Base-by-base conservation (phyloP, 2,329 filamentous ascomycete species). In the Penicillium freii region DNA sequence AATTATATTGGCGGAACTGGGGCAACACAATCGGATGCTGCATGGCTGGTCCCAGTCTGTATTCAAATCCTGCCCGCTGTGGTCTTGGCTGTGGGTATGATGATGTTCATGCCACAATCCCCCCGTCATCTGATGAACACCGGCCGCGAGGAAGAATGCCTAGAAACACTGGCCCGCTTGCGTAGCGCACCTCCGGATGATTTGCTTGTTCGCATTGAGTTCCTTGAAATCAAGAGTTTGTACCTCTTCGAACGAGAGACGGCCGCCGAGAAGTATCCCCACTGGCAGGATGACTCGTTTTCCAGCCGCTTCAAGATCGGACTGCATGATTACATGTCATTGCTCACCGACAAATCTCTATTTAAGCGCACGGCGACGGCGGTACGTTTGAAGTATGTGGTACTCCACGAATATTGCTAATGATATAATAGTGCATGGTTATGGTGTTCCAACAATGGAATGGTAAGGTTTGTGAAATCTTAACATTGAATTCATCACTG, bases 221-320 rank as follows among this genome's bases (percentile, higher is more conserved):
- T 87, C 69, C 81, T 91, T 15, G 89, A 92, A 70, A 91, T 92
- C 73, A 89, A 90, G 71, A 88, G 89, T 0, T 85, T 91, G 69
- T 86, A 84, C 0, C 71, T 88, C 11, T 93, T 92, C 62, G 89
- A 92, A 75, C 88, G 89, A 70, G 82, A 85, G 33, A 85, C 83
- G 0, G 78, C 87, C 3, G 82, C 82, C 0, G 85, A 88, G 65
- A 80, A 86, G 43, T 91, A 89, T 69, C 89, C 89, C 0, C 77
- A 87, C 23, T 78, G 88, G 17, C 78, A 81, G 9, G 81, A 87
- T 60, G 80, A 81, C 46, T 88, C 84, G 0, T 75, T 79, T 7
- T 83, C 81, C 81, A 87, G 88, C 68, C 80, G 76, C 5, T 84
- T 87, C 65, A 89, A 85, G 74, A 78, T 90, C 3, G 87, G 90